Conservation (phyloP, 768 basidiomycete genomes). For the Suillus occidentalis region DNA sequence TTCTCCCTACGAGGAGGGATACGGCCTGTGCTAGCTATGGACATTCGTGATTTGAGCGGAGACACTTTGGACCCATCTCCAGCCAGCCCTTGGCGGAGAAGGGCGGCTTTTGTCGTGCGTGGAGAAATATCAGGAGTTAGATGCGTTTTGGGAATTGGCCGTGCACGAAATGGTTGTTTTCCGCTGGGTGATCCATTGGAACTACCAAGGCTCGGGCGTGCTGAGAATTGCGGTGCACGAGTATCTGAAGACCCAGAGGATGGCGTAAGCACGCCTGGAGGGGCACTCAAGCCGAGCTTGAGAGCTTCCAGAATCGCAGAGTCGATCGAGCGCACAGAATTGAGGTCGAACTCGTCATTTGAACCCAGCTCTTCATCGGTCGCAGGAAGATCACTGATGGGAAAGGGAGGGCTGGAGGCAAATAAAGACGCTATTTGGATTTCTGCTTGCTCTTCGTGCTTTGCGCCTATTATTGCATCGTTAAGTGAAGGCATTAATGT, state of each 20-base stretch:
- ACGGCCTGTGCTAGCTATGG: constrained; percentile 33
- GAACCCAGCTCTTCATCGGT: constrained; percentile 31
- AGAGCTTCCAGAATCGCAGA: constrained; percentile 49
- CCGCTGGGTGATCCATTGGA: constrained; percentile 40
- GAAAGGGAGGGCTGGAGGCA: constrained; percentile 81
- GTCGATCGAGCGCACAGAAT: constrained; percentile 43
- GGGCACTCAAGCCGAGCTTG: constrained; percentile 42
- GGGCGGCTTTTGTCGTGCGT: constrained; percentile 72
- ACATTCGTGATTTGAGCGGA: constrained; percentile 27
- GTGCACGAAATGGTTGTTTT: constrained; percentile 62
- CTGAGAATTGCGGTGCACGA: constrained; percentile 22
- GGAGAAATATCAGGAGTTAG: constrained; percentile 69
- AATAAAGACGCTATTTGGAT: constrained; percentile 78
- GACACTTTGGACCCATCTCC: constrained; percentile 35
- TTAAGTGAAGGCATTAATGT: constrained; percentile 63
- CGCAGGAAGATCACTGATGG: constrained; percentile 59
- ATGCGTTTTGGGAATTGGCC: constrained; percentile 62
- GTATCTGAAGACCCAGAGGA: constrained; percentile 24
- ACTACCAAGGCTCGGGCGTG: constrained; percentile 31
- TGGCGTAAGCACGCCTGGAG: constrained; percentile 41
- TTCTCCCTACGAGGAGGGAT: constrained; percentile 30
- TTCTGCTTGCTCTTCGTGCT: constrained; percentile 68
- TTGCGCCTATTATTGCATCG: constrained; percentile 71
- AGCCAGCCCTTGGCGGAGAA: constrained; percentile 62
- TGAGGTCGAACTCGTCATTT: constrained; percentile 34